These are phyloP conservation scores for Viridothelium virens DNA, from an alignment of 495 filamentous ascomycete species.

Conservation along the genomic window DNA sequence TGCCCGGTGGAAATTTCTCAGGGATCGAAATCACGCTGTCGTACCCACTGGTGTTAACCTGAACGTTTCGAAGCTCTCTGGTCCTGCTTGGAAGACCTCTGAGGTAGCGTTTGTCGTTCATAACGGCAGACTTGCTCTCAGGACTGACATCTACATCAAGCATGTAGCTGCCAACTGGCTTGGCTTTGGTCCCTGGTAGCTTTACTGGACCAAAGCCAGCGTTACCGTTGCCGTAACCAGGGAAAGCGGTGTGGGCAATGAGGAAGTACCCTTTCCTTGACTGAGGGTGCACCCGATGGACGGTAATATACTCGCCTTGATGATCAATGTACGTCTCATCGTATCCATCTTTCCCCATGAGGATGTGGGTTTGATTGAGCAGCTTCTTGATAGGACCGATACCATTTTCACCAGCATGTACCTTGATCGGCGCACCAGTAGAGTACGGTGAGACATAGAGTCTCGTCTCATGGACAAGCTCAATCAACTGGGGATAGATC, in stretches of 20 bases:
- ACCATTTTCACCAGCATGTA: conserved; percentile 56
- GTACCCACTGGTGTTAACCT: conserved; percentile 55
- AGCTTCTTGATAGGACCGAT: conserved; percentile 86
- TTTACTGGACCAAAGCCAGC: conserved; percentile 67
- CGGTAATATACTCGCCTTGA: conserved; percentile 89
- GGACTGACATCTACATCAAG: conserved; percentile 71
- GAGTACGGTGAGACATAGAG: conserved; percentile 63
- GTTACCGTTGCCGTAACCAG: conserved; percentile 73
- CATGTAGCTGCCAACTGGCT: conserved; percentile 78
- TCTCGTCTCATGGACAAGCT: conserved; percentile 81
- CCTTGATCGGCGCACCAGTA: conserved; percentile 52
- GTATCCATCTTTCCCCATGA: conserved; percentile 90
- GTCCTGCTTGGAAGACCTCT: conserved; percentile 76
- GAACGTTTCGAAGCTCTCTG: conserved; percentile 59
- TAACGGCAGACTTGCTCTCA: conserved; percentile 52
- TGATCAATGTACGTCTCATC: conserved; percentile 96
- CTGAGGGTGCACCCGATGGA: conserved; percentile 87
- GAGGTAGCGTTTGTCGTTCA: conserved; percentile 61
- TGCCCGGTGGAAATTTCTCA: conserved; percentile 78
- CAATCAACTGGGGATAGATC: conserved; percentile 82
- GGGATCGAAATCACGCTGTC: conserved; percentile 76
- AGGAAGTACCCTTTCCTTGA: conserved; percentile 88
- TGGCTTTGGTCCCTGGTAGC: conserved; percentile 65
- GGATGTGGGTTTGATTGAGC: conserved; percentile 81
- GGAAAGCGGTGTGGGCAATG: conserved; percentile 90